Percentiles rank a stretch among this genome's conserved stretches.
Evolutionary conservation across 169 alveolate species (phyloP).

Genomic region (Plasmodium berghei): DNA sequence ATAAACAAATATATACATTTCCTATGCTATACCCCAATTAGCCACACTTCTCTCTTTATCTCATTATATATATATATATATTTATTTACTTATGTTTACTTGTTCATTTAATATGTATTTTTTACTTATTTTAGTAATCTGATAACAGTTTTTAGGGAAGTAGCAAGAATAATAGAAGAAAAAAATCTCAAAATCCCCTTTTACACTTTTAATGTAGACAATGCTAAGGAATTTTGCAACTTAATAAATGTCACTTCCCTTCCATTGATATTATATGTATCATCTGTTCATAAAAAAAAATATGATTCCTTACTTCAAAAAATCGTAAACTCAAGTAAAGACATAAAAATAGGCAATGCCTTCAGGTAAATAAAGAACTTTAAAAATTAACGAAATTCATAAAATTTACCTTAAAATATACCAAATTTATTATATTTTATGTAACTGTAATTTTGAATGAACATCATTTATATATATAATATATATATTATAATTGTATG

Average conservation of each 20-base stretch:
- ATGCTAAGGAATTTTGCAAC: constrained; percentile 56
- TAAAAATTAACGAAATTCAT: constrained; percentile 4
- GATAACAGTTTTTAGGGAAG: constrained; percentile 71
- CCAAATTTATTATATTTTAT: no score
- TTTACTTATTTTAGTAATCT: constrained; percentile 25
- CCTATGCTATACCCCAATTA: not conserved
- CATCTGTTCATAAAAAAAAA: constrained; percentile 70
- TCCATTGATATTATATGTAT: constrained; percentile 63
- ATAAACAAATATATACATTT: not conserved
- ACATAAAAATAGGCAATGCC: constrained; percentile 71
- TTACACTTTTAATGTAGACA: constrained; percentile 61
- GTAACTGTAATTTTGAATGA: no score
- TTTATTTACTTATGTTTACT: not conserved
- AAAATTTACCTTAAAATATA: not conserved
- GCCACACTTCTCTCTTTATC: not conserved
- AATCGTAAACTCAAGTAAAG: constrained; percentile 51
- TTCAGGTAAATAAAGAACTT: constrained; percentile 51
- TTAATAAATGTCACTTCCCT: constrained; percentile 35
- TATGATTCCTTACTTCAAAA: constrained; percentile 49
- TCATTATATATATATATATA: not conserved
- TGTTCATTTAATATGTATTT: not conserved
- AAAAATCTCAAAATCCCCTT: constrained; percentile 54
- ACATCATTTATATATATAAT: no score
- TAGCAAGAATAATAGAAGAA: constrained; percentile 52
- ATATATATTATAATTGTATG: no score